Conservation (phyloP, 2,329 filamentous ascomycete species). For the Amylocarpus encephaloides region DNA sequence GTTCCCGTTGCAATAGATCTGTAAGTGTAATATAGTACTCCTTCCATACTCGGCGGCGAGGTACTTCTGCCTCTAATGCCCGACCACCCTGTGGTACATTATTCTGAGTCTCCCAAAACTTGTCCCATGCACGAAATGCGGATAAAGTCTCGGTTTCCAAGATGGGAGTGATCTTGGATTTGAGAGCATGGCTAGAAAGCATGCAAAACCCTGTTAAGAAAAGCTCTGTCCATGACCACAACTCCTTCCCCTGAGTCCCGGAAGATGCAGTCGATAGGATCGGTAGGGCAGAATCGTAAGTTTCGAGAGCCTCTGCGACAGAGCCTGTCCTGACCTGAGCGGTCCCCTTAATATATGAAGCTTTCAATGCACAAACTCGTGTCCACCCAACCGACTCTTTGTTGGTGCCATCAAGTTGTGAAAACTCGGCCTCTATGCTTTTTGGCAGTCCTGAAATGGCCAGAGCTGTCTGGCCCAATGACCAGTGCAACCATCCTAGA, state of each 20-base stretch:
- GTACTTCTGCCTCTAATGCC: slow-evolving; percentile 53
- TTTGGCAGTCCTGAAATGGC: slow-evolving; percentile 58
- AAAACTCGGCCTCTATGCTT: slow-evolving; percentile 50
- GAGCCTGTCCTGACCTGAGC: slow-evolving; percentile 46
- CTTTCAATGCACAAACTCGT: slow-evolving; percentile 73
- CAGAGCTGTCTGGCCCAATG: slow-evolving; percentile 59
- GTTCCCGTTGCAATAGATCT: slow-evolving; percentile 60
- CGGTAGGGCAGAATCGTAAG: slow-evolving; percentile 60
- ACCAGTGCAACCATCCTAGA: slow-evolving; percentile 80
- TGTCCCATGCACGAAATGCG: slow-evolving; percentile 61
- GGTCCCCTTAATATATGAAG: slow-evolving; percentile 69
- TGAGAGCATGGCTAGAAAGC: slow-evolving; percentile 55
- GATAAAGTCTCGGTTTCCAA: slow-evolving; percentile 48
- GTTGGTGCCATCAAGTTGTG: slow-evolving; percentile 45
- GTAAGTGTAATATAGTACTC: slow-evolving; percentile 80
- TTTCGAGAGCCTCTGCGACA: slow-evolving; percentile 53
- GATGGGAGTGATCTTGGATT: slow-evolving; percentile 44
- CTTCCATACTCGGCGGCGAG: slow-evolving; percentile 68
- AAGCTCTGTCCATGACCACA: slow-evolving; percentile 72
- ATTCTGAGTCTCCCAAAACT: slow-evolving; percentile 53
- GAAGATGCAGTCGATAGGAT: slow-evolving; percentile 51
- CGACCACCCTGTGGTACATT: slow-evolving; percentile 46
- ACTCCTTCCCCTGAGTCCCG: slow-evolving; percentile 54
- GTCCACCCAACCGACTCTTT: slow-evolving; percentile 64
- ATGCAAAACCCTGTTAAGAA: slow-evolving; percentile 70